Evolutionary conservation across 225 moss, liverwort and hornwort genomes (phyloP).

Genomic region (Anthoceros angustus): DNA sequence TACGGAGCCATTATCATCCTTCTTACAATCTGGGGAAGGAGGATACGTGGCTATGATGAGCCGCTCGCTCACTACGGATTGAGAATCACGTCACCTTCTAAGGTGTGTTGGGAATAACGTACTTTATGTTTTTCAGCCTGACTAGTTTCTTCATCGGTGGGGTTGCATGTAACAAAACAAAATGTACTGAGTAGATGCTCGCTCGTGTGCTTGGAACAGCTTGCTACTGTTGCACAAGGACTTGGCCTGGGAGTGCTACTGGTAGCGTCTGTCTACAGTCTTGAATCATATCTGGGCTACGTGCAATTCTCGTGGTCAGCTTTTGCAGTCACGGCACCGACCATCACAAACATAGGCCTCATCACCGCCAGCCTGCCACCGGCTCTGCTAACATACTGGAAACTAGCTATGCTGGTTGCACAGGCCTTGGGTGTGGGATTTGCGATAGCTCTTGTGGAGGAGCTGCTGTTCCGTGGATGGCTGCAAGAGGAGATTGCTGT

Average conservation of each 20-base stretch:
- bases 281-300: slow-evolving; percentile 49
- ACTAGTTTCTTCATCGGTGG: not conserved
- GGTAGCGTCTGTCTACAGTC: slow-evolving; percentile 43
- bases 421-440: slow-evolving; percentile 44
- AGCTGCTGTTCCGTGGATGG: slow-evolving; percentile 87
- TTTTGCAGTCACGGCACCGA: slow-evolving; percentile 31
- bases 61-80: slow-evolving; percentile 74
- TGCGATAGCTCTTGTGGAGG: slow-evolving; percentile 69
- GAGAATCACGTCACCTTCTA: slow-evolving; percentile 44
- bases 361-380: slow-evolving; percentile 27
- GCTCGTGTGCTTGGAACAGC: slow-evolving; percentile 19
- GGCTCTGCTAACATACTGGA: slow-evolving; percentile 37
- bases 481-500: slow-evolving; percentile 83
- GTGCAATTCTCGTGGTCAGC: slow-evolving; percentile 35
- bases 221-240: slow-evolving; percentile 37
- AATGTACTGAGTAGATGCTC: not conserved
- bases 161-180: not conserved
- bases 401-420: slow-evolving; percentile 29
- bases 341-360: slow-evolving; percentile 22
- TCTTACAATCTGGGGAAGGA: slow-evolving; percentile 78
- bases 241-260: slow-evolving; percentile 43
- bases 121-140: not conserved
- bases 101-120: slow-evolving; percentile 22
- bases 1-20: slow-evolving; percentile 77
- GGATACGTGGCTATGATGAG: slow-evolving; percentile 64